Conservation (phyloP, 495 filamentous ascomycete genomes). For the Lophiostoma macrostomum region DNA sequence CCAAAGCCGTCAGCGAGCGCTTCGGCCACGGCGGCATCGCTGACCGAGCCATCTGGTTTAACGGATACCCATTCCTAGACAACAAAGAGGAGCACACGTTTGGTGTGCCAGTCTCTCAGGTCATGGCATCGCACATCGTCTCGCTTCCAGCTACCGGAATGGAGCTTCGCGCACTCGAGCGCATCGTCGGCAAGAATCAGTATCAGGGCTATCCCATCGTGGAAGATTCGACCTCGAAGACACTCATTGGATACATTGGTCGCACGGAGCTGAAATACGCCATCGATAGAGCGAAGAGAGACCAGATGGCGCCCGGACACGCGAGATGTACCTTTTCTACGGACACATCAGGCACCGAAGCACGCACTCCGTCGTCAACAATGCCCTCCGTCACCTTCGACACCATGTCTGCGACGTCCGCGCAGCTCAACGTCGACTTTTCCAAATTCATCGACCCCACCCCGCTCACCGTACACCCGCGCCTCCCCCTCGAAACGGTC, state of each 20-base stretch:
- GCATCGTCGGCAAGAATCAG: constrained; percentile 71
- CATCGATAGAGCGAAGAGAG: constrained; percentile 76
- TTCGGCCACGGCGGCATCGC: constrained; percentile 96
- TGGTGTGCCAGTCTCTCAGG: constrained; percentile 88
- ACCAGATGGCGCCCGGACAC: constrained; percentile 64
- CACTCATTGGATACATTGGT: constrained; percentile 87
- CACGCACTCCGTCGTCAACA: constrained; percentile 36
- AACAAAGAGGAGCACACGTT: constrained; percentile 98
- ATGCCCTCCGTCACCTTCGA: constrained; percentile 62
- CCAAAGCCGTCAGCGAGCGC: constrained; percentile 87
- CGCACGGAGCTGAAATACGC: constrained; percentile 91
- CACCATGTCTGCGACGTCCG: constrained; percentile 56
- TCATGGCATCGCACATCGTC: constrained; percentile 79
- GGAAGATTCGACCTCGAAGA: constrained; percentile 66
- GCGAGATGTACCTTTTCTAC: constrained; percentile 75
- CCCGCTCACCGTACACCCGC: constrained; percentile 86
- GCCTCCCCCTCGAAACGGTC: constrained; percentile 89
- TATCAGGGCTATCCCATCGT: constrained; percentile 96
- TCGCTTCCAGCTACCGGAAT: constrained; percentile 73
- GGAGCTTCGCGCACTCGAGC: constrained; percentile 68
- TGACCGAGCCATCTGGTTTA: constrained; percentile 99
- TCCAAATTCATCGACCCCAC: constrained; percentile 85
- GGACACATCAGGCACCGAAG: constrained; percentile 50
- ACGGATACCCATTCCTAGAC: constrained; percentile 94
- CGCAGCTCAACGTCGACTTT: constrained; percentile 69